Conservation (phyloP, 768 basidiomycete genomes). For the Gloeostereum incarnatum region DNA sequence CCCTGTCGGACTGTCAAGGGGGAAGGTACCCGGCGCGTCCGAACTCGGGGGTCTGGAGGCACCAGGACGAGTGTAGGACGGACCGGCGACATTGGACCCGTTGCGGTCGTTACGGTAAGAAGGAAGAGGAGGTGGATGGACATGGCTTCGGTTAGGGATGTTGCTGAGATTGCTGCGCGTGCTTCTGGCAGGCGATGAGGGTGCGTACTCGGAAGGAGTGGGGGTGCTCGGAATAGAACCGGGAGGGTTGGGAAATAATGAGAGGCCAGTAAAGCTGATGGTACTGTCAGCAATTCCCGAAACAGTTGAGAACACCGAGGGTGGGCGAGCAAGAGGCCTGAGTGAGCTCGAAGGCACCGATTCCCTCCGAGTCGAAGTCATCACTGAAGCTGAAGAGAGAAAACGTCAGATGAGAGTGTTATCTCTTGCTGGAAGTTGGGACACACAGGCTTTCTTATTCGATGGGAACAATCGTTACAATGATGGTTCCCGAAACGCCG, state of each 20-base stretch:
- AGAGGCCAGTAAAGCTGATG: slow-evolving; percentile 35
- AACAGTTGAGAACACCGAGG: slow-evolving; percentile 43
- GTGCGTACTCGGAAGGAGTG: slow-evolving; percentile 9
- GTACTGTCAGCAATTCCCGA: slow-evolving; percentile 52
- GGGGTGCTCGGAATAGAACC: slow-evolving; percentile 34
- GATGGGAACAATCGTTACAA: too few species aligned
- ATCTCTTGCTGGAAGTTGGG: too few species aligned
- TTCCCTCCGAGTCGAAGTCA: too few species aligned
- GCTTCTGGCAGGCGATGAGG: not conserved
- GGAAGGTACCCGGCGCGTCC: slow-evolving; percentile 7
- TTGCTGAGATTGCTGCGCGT: not conserved
- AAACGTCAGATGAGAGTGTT: too few species aligned
- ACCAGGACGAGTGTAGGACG: too few species aligned
- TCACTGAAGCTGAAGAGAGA: too few species aligned
- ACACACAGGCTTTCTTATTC: too few species aligned
- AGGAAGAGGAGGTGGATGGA: slow-evolving; percentile 9
- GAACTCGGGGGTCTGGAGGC: too few species aligned
- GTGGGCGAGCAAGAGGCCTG: too few species aligned
- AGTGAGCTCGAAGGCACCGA: too few species aligned
- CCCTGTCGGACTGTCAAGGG: slow-evolving; percentile 4
- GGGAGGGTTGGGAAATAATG: slow-evolving; percentile 47
- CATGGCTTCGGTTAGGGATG: slow-evolving; percentile 2
- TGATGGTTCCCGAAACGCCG: too few species aligned
- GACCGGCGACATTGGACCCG: too few species aligned
- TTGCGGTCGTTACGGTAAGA: not conserved